These are phyloP conservation scores for Trichoderma koningiopsis DNA, from an alignment of 2,329 filamentous ascomycete species.

Conservation along the genomic window DNA sequence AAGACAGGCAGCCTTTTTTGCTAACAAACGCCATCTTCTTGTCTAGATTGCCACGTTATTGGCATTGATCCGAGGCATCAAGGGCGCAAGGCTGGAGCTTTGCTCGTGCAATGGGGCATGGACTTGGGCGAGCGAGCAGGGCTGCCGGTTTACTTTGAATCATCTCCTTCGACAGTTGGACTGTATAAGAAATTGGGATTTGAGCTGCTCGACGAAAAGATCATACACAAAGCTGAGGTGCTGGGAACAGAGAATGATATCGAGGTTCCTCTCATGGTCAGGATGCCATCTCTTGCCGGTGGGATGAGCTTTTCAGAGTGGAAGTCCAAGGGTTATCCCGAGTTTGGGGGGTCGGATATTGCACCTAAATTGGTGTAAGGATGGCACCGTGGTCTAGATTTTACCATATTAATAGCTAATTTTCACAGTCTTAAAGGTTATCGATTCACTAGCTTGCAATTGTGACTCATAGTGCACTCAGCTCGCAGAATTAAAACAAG, in stretches of 20 bases:
- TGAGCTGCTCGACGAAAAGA: slow-evolving; percentile 41
- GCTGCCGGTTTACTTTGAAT: slow-evolving; percentile 49
- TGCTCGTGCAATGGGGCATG: slow-evolving; percentile 47
- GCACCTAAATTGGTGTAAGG: background rate
- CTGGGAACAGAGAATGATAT: slow-evolving; percentile 42
- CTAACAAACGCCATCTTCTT: background rate
- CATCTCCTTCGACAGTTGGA: slow-evolving; percentile 44
- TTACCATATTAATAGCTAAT: background rate
- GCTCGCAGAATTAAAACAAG: background rate
- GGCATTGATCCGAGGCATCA: slow-evolving; percentile 49
- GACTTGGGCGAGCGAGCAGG: slow-evolving; percentile 27
- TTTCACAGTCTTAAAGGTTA: background rate
- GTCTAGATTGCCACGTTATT: slow-evolving; percentile 44
- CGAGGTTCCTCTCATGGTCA: slow-evolving; percentile 46
- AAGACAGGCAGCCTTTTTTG: background rate
- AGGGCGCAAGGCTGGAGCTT: slow-evolving; percentile 45
- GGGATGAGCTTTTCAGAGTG: slow-evolving; percentile 42
- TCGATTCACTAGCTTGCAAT: background rate
- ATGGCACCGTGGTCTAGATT: background rate
- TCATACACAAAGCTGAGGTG: slow-evolving; percentile 35
- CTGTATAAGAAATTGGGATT: slow-evolving; percentile 53
- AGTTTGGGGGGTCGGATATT: slow-evolving; percentile 21
- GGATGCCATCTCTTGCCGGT: slow-evolving; percentile 41
- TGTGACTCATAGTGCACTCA: background rate
- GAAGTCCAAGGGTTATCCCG: slow-evolving; percentile 32